Evolutionary conservation across 1,284 basidiomycete species (phyloP), one percentile per base, ranked within the genome.

Genomic region (Pseudozyma hubeiensis): DNA sequence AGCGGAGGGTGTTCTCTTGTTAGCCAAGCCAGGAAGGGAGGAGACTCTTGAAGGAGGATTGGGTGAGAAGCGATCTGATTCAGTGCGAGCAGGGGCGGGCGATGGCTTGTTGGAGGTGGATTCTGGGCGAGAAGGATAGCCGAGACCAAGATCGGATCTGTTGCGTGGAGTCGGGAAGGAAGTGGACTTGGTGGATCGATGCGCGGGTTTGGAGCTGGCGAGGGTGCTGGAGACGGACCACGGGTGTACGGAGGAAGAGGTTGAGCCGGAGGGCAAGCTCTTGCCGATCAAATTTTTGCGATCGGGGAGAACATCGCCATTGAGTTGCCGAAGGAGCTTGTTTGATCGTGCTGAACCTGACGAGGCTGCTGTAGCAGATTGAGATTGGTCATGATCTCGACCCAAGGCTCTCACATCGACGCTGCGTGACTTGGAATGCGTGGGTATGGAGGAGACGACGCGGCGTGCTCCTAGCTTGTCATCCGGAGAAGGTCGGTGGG

Each of bases 381-480:
- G 43, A 7, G 29, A 30, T 13, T 30, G 5, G 19, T 61, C 49
- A 14, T 66, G 37, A 16, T 52, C 47, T 19, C 67, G 43, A 0
- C 68, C 67, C 17, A 78, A 47, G 1, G 75, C 61, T 40, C 72
- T 49, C 1, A 78, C 55, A 46, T 76, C 76, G 29, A 76, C 69
- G 44, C 74, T 76, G 30, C 67, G 56, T 24, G 73, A 72, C 39
- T 76, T 76, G 41, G 64, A 50, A 37, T 76, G 74, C 1, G 60
- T 53, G 13, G 66, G 62, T 24, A 56, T 51, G 0, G 50, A 51
- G 3, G 76, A 76, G 34, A 76, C 64, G 17, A 67, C 75, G 5
- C 65, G 52, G 2, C 64, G 52, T 3, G 47, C 43, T 5, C 45
- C 17, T 10, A 58, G 19, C 19, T 58, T 55, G 29, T 64, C 50